Base-by-base conservation (phyloP, 2,329 filamentous ascomycete genomes). In the Gremmenia infestans region DNA sequence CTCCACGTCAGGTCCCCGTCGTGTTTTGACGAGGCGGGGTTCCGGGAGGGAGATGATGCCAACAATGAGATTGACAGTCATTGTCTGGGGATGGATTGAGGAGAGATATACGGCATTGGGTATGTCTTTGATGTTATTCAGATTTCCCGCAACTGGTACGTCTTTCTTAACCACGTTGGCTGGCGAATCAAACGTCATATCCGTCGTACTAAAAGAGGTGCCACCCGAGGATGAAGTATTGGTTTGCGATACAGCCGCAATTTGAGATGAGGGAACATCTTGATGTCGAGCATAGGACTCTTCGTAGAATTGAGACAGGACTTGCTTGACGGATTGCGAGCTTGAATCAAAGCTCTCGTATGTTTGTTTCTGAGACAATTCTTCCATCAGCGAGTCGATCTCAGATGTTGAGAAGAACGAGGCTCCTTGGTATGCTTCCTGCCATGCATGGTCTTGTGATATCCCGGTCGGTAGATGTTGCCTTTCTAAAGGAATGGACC, bases 1-100 rank as follows among this genome's bases (percentile, higher is more conserved):
- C 5, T 88, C 81, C 51, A 86, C 78, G 6, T 77, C 76, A 11
- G 73, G 72, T 25, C 86, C 82, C 74, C 81, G 86, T 40, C 81
- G 79, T 0, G 91, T 89, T 32, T 76, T 81, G 19, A 96, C 82
- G 2, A 79, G 79, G 23, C 88, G 83, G 1, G 87, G 78, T 39
- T 84, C 78, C 0, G 86, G 79, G 49, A 91, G 79, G 12, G 87
- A 84, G 59, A 96, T 86, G 48, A 97, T 77, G 3, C 87, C 89
- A 11, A 85, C 89, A n/a, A 97, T 80, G 5, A 96, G 71, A 68
- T 91, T 91, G 25, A 92, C 81, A 0, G 90, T 91, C 68, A 92
- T 83, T 0, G 90, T 96, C 67, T 91, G 88, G 0, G 91, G 92
- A 32, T 80, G 76, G 48, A 95, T 87, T 0, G 80, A 80, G 9